Percentiles rank a stretch among this genome's conserved stretches.
Conservation (phyloP, 2,329 filamentous ascomycete species). For the Hymenoscyphus scutula region DNA sequence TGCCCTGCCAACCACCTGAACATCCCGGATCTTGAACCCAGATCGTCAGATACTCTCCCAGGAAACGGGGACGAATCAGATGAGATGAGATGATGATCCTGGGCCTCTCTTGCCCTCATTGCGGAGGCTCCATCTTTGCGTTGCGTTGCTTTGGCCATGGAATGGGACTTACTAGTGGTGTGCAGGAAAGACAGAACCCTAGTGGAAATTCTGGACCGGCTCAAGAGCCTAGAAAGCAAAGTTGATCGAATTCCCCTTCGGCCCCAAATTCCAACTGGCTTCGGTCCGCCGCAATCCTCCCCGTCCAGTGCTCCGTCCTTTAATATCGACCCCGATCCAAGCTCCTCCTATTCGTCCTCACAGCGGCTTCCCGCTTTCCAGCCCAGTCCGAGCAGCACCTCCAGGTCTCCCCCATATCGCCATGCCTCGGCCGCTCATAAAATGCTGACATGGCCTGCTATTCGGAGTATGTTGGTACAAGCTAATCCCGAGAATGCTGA, state of each 20-base stretch:
- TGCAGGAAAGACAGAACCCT: slow-evolving; percentile 61
- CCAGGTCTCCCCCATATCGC: slow-evolving; percentile 25
- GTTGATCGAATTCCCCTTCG: slow-evolving; percentile 44
- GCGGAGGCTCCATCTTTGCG: neutral
- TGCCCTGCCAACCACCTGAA: slow-evolving; percentile 20
- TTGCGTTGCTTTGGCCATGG: neutral
- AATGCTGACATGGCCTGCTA: slow-evolving; percentile 50
- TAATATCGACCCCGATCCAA: slow-evolving; percentile 22
- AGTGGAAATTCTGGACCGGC: slow-evolving; percentile 56
- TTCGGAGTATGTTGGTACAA: slow-evolving; percentile 42
- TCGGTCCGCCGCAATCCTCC: slow-evolving; percentile 28
- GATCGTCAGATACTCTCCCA: neutral
- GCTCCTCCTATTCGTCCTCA: slow-evolving; percentile 27
- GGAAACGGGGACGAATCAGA: neutral
- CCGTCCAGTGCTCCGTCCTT: slow-evolving; percentile 30
- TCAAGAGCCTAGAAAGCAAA: slow-evolving; percentile 55
- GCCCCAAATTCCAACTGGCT: slow-evolving; percentile 13
- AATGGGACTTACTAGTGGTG: slow-evolving; percentile 22
- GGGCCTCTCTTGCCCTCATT: neutral
- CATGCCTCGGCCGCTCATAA: slow-evolving; percentile 46
- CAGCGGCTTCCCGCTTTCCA: slow-evolving; percentile 15
- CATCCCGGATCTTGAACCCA: slow-evolving; percentile 4
- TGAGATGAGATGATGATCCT: neutral
- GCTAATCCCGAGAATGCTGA: slow-evolving; percentile 35
- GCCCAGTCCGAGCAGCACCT: slow-evolving; percentile 20